Percentiles rank a stretch among this genome's conserved stretches.
phyloP scores from a whole-genome alignment of 1,139 yeast genomes.

The Saccharomyces uvarum region DNA sequence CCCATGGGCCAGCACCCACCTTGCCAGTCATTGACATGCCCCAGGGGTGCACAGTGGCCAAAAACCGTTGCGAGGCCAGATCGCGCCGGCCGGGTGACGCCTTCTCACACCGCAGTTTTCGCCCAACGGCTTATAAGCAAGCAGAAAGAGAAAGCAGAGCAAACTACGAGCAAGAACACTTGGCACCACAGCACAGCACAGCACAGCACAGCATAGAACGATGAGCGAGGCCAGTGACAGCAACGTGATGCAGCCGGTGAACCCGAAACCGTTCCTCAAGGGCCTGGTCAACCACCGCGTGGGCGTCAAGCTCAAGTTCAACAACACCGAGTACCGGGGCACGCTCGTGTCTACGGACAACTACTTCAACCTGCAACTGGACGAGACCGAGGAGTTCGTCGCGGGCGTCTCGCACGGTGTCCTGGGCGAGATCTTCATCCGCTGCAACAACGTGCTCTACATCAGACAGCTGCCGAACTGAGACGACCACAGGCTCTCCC shows the following conservation, averaged over 20 bases:
- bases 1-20: too few relatives aligned
- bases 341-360: constrained; percentile 76
- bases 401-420: constrained; percentile 47
- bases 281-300: constrained; percentile 63
- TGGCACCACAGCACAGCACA: neutral
- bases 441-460: constrained; percentile 75
- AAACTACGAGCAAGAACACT: neutral
- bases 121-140: neutral
- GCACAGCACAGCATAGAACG: neutral
- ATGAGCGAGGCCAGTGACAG: neutral
- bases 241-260: constrained; percentile 52
- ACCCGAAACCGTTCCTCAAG: constrained; percentile 86
- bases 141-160: neutral
- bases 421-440: constrained; percentile 75
- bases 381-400: constrained; percentile 57
- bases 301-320: constrained; percentile 88
- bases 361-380: constrained; percentile 83
- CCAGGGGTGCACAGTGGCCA: too few relatives aligned
- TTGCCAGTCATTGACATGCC: too few relatives aligned
- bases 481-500: neutral
- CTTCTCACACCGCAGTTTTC: too few relatives aligned
- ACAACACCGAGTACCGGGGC: constrained; percentile 84
- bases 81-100: too few relatives aligned
- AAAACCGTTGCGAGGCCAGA: too few relatives aligned
- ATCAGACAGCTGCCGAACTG: constrained; percentile 37